These are phyloP conservation scores for Solidago caesia DNA, from an alignment of 129 eudicot genomes.

Conservation along the genomic window DNA sequence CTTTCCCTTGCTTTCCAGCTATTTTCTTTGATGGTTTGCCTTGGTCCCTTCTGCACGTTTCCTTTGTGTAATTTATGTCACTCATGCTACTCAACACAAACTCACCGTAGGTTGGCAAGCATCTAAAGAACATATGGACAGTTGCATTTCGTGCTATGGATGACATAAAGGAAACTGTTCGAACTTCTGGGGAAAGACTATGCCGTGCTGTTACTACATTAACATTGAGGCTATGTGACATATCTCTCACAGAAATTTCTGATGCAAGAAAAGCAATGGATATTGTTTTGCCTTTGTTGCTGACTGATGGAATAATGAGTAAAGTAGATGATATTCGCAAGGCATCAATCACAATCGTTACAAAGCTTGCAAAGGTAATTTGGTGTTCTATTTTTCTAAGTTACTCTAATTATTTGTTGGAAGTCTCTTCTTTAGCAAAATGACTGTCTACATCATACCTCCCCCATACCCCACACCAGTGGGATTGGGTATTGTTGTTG, in stretches of 20 bases:
- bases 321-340: slow-evolving; percentile 93
- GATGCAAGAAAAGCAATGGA: slow-evolving; percentile 82
- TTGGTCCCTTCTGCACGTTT: not conserved
- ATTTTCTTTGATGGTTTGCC: not conserved
- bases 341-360: slow-evolving; percentile 80
- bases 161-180: slow-evolving; percentile 95
- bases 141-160: slow-evolving; percentile 97
- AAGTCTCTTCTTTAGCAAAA: not conserved
- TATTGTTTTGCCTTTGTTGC: slow-evolving; percentile 79
- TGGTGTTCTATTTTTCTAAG: slow-evolving; percentile 3
- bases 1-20: not conserved
- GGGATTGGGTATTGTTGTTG: no score
- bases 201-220: slow-evolving; percentile 78
- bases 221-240: slow-evolving; percentile 85
- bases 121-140: slow-evolving; percentile 75
- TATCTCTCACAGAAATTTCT: slow-evolving; percentile 70
- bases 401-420: not conserved
- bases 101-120: slow-evolving; percentile 63
- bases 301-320: slow-evolving; percentile 94
- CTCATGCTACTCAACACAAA: slow-evolving; percentile 9
- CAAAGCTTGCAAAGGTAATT: slow-evolving; percentile 89
- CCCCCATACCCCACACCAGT: no score
- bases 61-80: not conserved
- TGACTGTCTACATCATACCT: no score
- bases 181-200: slow-evolving; percentile 84